Conservation (phyloP, 2,329 filamentous ascomycete species). For the Alternaria dauci region DNA sequence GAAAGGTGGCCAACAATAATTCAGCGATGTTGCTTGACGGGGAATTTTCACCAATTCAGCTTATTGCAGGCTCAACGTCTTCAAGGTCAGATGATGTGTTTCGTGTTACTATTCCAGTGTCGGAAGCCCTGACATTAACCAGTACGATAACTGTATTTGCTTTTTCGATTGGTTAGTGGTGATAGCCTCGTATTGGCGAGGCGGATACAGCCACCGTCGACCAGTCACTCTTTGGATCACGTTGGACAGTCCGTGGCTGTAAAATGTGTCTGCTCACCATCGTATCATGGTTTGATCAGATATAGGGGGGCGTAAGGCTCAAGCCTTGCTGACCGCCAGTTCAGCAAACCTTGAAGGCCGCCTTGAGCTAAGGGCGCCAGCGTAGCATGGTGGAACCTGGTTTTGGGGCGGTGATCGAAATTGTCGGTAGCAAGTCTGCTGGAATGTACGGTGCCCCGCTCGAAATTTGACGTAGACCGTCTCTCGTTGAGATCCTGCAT, state of each 20-base stretch:
- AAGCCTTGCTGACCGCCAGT: background rate
- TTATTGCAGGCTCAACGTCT: background rate
- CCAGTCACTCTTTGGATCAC: background rate
- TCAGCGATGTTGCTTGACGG: background rate
- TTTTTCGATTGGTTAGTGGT: background rate
- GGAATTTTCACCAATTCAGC: background rate
- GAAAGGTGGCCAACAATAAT: background rate
- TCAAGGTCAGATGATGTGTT: background rate
- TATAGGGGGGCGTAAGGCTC: background rate
- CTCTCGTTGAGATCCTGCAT: background rate
- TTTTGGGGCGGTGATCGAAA: background rate
- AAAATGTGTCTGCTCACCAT: background rate
- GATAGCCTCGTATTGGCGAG: background rate
- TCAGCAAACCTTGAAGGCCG: background rate
- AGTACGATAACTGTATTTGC: background rate
- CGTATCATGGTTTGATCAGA: background rate
- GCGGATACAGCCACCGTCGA: background rate
- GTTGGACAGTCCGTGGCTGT: background rate
- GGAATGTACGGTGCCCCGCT: background rate
- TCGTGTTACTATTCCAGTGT: background rate
- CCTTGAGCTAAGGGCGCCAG: background rate
- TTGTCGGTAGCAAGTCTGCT: background rate
- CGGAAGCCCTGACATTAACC: background rate
- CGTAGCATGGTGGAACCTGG: background rate
- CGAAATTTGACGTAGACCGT: background rate